Percentiles rank a stretch among this genome's conserved stretches.
Evolutionary conservation across 1,139 yeast genomes (phyloP).

Genomic region (Lodderomyces oxycetoniae): DNA sequence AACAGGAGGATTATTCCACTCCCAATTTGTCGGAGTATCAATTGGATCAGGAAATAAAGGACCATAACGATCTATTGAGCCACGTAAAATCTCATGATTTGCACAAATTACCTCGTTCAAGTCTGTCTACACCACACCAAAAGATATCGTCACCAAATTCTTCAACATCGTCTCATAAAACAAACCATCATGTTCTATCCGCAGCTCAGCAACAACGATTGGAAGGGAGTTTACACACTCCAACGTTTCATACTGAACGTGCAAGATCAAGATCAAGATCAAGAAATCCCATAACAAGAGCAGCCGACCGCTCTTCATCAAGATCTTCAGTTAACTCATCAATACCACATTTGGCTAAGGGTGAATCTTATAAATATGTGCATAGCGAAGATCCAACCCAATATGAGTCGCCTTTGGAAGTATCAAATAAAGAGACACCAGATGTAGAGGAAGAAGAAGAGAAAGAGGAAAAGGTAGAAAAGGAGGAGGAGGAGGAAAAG

Average conservation of each 20-base stretch:
- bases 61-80: constrained; percentile 34
- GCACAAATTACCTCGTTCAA: constrained; percentile 29
- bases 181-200: constrained; percentile 4
- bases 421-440: constrained; percentile 19
- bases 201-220: constrained; percentile 10
- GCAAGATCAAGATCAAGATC: constrained; percentile 30
- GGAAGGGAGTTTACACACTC: constrained; percentile 36
- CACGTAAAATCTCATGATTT: constrained; percentile 37
- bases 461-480: constrained; percentile 15
- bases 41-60: constrained; percentile 37
- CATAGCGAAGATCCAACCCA: constrained; percentile 36
- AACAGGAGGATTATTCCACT: constrained; percentile 34
- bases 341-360: constrained; percentile 60
- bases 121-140: constrained; percentile 2
- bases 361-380: constrained; percentile 57
- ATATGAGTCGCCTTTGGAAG: constrained; percentile 44
- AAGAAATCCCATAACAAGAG: constrained; percentile 23
- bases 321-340: constrained; percentile 17
- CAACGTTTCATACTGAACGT: constrained; percentile 39
- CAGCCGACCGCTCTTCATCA: constrained; percentile 25
- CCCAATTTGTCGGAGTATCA: constrained; percentile 48
- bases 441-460: constrained; percentile 7
- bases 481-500: constrained; percentile 26
- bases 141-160: background rate
- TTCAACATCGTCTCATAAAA: constrained; percentile 1